phyloP scores from a whole-genome alignment of 208 protist species.

The Herpetomonas tarakana region DNA sequence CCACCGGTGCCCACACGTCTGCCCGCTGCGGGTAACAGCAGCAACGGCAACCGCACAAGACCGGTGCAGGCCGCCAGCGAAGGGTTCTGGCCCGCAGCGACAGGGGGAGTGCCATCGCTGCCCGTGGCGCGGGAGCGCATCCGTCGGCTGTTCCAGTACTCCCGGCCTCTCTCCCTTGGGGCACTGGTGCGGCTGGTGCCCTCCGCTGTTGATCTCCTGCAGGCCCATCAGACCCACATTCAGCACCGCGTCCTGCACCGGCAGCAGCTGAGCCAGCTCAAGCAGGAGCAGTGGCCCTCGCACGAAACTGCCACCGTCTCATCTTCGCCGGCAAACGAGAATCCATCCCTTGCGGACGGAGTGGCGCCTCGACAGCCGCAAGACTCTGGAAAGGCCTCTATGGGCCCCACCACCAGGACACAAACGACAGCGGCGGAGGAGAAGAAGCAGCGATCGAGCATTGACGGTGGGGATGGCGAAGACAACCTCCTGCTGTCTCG shows the following conservation, averaged over 20 bases:
- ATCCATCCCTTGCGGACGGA: too few species aligned
- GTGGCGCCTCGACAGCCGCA: too few species aligned
- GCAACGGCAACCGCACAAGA: too few species aligned
- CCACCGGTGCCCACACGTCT: too few species aligned
- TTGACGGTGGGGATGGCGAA: not conserved
- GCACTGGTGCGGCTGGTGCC: not conserved
- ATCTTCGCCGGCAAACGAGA: too few species aligned
- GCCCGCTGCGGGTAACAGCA: too few species aligned
- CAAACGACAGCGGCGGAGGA: too few species aligned
- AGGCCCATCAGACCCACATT: not conserved
- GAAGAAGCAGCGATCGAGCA: not conserved
- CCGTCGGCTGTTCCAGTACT: not conserved
- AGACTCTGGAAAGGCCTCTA: too few species aligned
- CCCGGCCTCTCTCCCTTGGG: slow-evolving; percentile 2
- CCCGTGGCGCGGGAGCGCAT: not conserved
- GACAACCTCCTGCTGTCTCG: too few species aligned
- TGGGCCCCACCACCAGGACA: not conserved
- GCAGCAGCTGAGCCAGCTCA: not conserved
- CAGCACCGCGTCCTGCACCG: not conserved
- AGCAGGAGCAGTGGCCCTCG: not conserved
- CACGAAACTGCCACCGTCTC: not conserved
- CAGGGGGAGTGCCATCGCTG: not conserved
- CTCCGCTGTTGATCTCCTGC: not conserved
- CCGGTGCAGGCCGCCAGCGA: too few species aligned
- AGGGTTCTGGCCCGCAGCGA: not conserved